phyloP scores from a whole-genome alignment of 129 eudicot species.

The Tagetes erecta region DNA sequence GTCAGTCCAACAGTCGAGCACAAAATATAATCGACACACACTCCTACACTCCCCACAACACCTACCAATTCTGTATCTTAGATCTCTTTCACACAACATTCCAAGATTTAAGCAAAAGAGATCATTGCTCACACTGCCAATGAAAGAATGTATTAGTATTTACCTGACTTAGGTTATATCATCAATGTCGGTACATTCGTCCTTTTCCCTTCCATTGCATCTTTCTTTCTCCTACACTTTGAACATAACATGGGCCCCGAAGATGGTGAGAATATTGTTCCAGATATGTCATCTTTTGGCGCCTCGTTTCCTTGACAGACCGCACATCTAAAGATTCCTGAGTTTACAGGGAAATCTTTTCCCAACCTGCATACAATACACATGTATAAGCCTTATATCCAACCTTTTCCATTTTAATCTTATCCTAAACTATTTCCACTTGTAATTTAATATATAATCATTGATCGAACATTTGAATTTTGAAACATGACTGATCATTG shows the following conservation, averaged over 20 bases:
- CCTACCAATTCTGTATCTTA: conserved; percentile 41
- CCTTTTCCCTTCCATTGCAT: conserved; percentile 98
- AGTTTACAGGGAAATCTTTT: conserved; percentile 64
- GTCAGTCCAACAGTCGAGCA: conserved; percentile 55
- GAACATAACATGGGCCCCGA: conserved; percentile 91
- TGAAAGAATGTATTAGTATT: conserved; percentile 54
- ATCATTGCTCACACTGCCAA: conserved; percentile 13
- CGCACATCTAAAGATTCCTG: conserved; percentile 88
- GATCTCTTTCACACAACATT: conserved; percentile 48
- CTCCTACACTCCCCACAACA: conserved; percentile 37
- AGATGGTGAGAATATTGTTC: conserved; percentile 65
- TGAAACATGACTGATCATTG: background rate
- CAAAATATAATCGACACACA: conserved; percentile 43
- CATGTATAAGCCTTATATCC: background rate
- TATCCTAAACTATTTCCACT: background rate
- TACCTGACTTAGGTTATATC: conserved; percentile 44
- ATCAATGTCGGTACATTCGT: conserved; percentile 47
- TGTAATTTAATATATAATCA: background rate
- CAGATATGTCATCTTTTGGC: conserved; percentile 66
- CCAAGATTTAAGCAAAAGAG: conserved; percentile 17
- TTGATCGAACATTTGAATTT: no score
- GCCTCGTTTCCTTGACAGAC: conserved; percentile 84
- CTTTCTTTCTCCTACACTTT: conserved; percentile 90
- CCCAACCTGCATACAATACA: conserved; percentile 67
- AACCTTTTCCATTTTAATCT: background rate